These are phyloP conservation scores for Piper longum DNA, from an alignment of 164 flowering plant genomes.

Conservation along the genomic window DNA sequence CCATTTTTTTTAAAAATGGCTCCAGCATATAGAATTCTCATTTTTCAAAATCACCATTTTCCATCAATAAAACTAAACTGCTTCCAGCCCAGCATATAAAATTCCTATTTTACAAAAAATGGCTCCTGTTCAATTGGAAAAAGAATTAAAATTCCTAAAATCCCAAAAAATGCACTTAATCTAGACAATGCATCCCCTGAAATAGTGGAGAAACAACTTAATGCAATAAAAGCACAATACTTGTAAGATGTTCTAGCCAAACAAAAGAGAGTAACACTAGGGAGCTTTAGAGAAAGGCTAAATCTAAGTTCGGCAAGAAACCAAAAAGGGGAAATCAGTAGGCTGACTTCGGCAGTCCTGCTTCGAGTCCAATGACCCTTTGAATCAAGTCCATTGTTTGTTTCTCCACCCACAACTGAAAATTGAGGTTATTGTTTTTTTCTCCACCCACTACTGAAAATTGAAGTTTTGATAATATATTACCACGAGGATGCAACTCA, in stretches of 20 bases:
- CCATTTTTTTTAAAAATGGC: conserved; percentile 28
- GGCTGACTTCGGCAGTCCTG: conserved; percentile 71
- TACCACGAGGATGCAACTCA: not conserved
- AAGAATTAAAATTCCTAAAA: conserved; percentile 70
- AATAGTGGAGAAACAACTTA: conserved; percentile 68
- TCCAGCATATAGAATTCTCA: conserved; percentile 19
- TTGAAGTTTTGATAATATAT: not conserved
- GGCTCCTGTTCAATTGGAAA: conserved; percentile 70
- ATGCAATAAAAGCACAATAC: conserved; percentile 22
- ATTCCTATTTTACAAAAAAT: conserved; percentile 6
- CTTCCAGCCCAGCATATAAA: conserved; percentile 40
- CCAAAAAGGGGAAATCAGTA: conserved; percentile 87
- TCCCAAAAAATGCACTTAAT: conserved; percentile 93
- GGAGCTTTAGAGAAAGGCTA: conserved; percentile 69
- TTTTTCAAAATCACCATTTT: too few species aligned
- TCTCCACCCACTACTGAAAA: conserved; percentile 7
- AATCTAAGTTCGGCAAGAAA: conserved; percentile 82
- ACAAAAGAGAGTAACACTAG: too few species aligned
- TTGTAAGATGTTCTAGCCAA: not conserved
- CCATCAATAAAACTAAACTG: conserved; percentile 48
- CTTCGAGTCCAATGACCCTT: conserved; percentile 39
- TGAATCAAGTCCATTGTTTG: conserved; percentile 82
- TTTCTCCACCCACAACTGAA: conserved; percentile 10
- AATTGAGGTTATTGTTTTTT: conserved; percentile 32
- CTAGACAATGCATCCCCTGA: conserved; percentile 63